Evolutionary conservation across 148 eudicot species (phyloP).

Genomic region (Persicaria maculosa): DNA sequence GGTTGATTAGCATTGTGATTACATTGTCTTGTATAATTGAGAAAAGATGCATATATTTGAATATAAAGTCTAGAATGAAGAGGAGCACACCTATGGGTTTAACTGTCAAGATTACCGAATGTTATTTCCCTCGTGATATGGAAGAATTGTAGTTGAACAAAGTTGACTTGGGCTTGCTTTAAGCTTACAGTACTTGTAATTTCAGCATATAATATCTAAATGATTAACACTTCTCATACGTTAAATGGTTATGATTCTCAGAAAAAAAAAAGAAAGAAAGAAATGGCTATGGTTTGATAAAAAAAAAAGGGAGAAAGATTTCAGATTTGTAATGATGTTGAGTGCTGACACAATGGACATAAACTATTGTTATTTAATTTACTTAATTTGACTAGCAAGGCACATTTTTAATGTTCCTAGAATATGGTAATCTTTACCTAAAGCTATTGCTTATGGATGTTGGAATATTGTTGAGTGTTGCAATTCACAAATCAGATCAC

Average conservation of each 20-base stretch:
- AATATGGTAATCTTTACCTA: not conserved
- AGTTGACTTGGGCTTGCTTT: no score
- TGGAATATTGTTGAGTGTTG: not conserved
- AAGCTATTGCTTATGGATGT: not conserved
- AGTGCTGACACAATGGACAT: not conserved
- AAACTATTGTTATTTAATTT: not conserved
- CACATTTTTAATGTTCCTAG: not conserved
- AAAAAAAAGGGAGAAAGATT: not conserved
- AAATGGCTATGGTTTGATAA: not conserved
- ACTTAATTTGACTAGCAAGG: not conserved
- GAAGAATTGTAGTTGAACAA: no score
- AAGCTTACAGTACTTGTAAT: not conserved
- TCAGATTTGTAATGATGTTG: not conserved
- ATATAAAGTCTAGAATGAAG: not conserved
- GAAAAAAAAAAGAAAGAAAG: no score
- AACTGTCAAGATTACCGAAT: no score
- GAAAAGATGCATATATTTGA: not conserved
- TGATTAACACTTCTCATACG: not conserved
- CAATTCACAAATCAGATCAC: not conserved
- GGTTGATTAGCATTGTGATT: not conserved
- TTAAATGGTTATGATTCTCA: not conserved
- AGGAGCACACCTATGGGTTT: not conserved
- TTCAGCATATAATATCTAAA: not conserved
- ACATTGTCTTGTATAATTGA: not conserved
- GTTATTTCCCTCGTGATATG: no score